Base-by-base conservation (phyloP, 1,139 yeast species). In the Candida smagusa region DNA sequence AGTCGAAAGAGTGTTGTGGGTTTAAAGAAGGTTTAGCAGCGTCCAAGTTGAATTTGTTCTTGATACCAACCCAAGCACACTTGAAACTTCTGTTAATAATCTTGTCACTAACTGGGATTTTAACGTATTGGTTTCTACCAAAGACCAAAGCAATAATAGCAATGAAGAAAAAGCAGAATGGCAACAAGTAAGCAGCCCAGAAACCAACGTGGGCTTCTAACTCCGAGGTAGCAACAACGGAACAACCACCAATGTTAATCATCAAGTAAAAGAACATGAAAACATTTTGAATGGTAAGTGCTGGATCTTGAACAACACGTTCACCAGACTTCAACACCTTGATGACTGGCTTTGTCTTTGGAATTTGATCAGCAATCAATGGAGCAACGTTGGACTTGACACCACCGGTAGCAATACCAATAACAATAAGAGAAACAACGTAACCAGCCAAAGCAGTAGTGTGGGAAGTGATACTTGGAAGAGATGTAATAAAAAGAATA, bases 371-470 rank as follows among this genome's bases (percentile, higher is more conserved):
- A 38, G 89, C 89, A 58, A 86, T 77, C 56, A 84, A 70, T 25
- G 94, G 94, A 22, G 87, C 72, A 34, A 85, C 81, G 52, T 85
- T 84, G 30, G 92, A 72, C 61, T 86, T 86, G 58, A 86, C 85
- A 56, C 89, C 82, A 54, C 95, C 94, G 27, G 94, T 81, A 40
- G 88, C 94, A 33, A 84, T 49, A 52, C 94, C 92, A 54, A 85
- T 77, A 39, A 81, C 59, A 43, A 85, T 65, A 60, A 86, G 80
- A 33, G 85, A 72, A 34, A 76, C 71, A 69, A 76, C 47, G 78
- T 79, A 60, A 22, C 75, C 76, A 66, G 83, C 64, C 63, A 65
- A 50, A 52, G 70, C 59, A 61, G 76, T 51, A 57, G 63, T 70
- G 36, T 64, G 61, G 22, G 61, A 57, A 29, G 84, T 72, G 42